These are phyloP conservation scores for Tetrahymena borealis DNA, from an alignment of 73 alveolate species.

Conservation along the genomic window DNA sequence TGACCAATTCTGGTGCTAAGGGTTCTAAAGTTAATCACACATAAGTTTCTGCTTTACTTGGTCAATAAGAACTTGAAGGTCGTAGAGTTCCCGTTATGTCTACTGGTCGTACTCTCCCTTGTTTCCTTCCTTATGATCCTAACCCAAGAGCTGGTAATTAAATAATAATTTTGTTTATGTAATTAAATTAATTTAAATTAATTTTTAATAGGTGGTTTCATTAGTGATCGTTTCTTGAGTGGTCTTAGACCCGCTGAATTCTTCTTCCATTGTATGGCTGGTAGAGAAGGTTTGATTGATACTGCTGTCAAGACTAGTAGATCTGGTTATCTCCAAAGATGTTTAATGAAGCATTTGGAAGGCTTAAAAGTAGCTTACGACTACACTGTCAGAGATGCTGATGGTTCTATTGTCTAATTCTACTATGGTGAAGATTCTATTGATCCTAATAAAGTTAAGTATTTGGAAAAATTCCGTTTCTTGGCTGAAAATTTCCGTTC, in stretches of 20 bases:
- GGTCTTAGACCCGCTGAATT: constrained; percentile 97
- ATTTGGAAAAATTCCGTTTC: constrained; percentile 81
- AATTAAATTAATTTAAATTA: background rate
- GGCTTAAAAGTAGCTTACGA: constrained; percentile 88
- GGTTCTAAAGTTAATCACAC: constrained; percentile 92
- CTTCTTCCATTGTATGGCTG: constrained; percentile 74
- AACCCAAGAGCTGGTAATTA: constrained; percentile 77
- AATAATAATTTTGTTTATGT: background rate
- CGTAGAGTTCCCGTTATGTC: constrained; percentile 95
- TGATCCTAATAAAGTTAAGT: constrained; percentile 82
- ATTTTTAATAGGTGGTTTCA: constrained; percentile 65
- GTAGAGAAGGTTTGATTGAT: constrained; percentile 98
- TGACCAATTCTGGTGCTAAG: constrained; percentile 96
- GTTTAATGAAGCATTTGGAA: constrained; percentile 92
- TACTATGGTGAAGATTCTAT: constrained; percentile 96
- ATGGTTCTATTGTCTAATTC: constrained; percentile 92
- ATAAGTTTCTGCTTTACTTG: constrained; percentile 80
- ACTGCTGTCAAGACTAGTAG: constrained; percentile 98
- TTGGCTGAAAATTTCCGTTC: constrained; percentile 78
- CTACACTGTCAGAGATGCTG: constrained; percentile 96
- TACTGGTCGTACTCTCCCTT: constrained; percentile 91
- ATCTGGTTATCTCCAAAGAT: constrained; percentile 96
- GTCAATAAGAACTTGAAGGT: constrained; percentile 97
- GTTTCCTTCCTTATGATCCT: constrained; percentile 91
- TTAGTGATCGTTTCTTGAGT: constrained; percentile 93